These are phyloP conservation scores for Pseudogymnoascus sp. DNA, from an alignment of 2,329 filamentous ascomycete species.

Conservation along the genomic window DNA sequence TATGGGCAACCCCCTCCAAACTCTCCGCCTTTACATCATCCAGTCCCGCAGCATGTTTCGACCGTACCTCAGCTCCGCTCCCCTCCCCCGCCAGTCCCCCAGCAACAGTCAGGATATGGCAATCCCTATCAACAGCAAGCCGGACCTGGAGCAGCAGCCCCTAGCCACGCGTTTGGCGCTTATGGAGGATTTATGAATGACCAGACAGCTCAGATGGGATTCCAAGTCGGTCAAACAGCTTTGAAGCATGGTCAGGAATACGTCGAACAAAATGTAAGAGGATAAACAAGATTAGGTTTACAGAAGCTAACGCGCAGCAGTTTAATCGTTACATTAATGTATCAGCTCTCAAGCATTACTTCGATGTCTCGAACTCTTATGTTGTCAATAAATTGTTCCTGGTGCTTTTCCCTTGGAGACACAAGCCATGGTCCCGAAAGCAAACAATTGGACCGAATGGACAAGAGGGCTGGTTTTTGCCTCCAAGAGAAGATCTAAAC, in stretches of 20 bases:
- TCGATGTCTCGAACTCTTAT: conserved; percentile 97
- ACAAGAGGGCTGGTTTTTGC: conserved; percentile 72
- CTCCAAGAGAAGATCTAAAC: conserved; percentile 91
- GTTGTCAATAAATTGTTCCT: conserved; percentile 89
- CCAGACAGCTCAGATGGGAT: conserved; percentile 87
- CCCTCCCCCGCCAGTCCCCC: conserved; percentile 71
- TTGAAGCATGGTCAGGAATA: conserved; percentile 90
- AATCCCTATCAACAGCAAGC: conserved; percentile 66
- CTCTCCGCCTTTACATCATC: conserved; percentile 91
- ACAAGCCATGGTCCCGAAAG: conserved; percentile 94
- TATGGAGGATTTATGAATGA: conserved; percentile 96
- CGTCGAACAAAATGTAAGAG: conserved; percentile 79
- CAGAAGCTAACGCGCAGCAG: conserved; percentile 34
- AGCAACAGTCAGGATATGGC: conserved; percentile 58
- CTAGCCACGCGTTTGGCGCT: conserved; percentile 52
- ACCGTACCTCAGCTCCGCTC: conserved; percentile 95
- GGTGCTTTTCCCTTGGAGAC: conserved; percentile 94
- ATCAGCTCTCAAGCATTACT: conserved; percentile 93
- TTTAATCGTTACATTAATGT: conserved; percentile 83
- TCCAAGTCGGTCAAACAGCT: conserved; percentile 87
- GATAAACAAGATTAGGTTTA: conserved; percentile 37
- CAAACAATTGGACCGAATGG: conserved; percentile 65
- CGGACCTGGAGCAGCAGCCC: conserved; percentile 28
- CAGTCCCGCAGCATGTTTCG: conserved; percentile 96
- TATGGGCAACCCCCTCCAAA: conserved; percentile 66